A percentile compares a stretch with the other conserved stretches of the same genome.
phyloP scores from a whole-genome alignment of 176 grass and related monocot genomes.

The Ananas comosus region DNA sequence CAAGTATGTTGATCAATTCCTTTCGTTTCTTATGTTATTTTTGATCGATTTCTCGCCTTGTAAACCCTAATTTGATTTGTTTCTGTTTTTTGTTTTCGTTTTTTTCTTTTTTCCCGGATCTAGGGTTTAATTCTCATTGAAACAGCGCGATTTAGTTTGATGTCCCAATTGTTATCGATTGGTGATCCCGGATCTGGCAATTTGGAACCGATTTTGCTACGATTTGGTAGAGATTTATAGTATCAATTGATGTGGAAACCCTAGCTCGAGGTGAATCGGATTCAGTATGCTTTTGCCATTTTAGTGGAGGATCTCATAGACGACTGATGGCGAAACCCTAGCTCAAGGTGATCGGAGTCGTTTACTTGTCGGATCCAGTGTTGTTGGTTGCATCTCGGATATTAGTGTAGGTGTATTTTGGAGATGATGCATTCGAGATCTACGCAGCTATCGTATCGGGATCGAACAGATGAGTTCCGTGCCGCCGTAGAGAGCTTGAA shows the following conservation, averaged over 20 bases:
- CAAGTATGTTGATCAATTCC: too few species aligned
- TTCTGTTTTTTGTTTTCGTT: too few species aligned
- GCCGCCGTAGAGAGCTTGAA: slow-evolving; percentile 63
- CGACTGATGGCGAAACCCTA: not conserved
- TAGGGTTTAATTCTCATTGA: not conserved
- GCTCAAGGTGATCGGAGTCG: not conserved
- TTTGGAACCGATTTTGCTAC: too few species aligned
- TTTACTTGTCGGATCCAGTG: not conserved
- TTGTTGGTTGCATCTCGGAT: not conserved
- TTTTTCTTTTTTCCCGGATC: not conserved
- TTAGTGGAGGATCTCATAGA: too few species aligned
- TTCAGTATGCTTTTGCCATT: too few species aligned
- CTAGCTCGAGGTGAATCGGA: too few species aligned
- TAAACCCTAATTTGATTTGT: too few species aligned
- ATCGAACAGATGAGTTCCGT: slow-evolving; percentile 82
- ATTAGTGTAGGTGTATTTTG: not conserved
- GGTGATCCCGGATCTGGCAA: not conserved
- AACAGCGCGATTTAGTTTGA: too few species aligned
- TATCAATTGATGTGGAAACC: too few species aligned
- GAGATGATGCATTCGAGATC: slow-evolving; percentile 43
- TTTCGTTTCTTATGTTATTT: too few species aligned
- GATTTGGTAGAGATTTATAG: too few species aligned
- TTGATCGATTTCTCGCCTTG: too few species aligned
- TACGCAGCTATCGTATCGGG: slow-evolving; percentile 72
- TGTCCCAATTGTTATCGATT: not conserved